Base-by-base conservation (phyloP, 345 rosid genomes). In the Pelargonium nanum region DNA sequence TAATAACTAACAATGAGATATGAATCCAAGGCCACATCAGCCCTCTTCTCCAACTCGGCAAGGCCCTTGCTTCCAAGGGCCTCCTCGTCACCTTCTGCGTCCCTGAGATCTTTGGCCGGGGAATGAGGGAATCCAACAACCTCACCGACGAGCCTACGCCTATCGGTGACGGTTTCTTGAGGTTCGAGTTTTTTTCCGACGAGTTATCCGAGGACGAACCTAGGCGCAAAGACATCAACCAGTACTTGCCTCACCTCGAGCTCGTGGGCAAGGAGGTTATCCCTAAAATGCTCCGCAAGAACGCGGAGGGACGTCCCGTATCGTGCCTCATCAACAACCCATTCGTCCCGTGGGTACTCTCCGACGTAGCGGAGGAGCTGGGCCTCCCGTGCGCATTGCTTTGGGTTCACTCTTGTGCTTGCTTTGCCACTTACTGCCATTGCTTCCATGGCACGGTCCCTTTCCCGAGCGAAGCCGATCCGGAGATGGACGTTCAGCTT, bases 391-490 rank as follows among this genome's bases (percentile, higher is more conserved):
- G 86, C 20, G 96, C 96, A 1, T 68, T 88, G 74, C 91, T 92
- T 4, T 92, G 96, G 98, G 90, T 92, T 17, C 96, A 92, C 44
- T 89, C 98, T 7, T 86, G 89, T 6, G 95, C 93, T 0, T 82
- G 86, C 65, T 85, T 92, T 30, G 71, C 88, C 0, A 65, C 86
- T 22, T 92, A 92, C 62, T 92, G 86, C 52, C 80, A 86, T 70
- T 86, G 71, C 71, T 65, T 63, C 66, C 81, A 83, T 48, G 68
- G 69, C 6, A 71, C 78, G 20, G 80, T 72, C 10, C 67, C 75
- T 0, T 92, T 92, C 64, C 98, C 98, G 2, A 74, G 40, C 0
- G 70, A 83, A 62, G 57, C 66, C 19, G 77, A 81, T 0, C 86
- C 84, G 6, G 80, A 81, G 60, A 69, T 66, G n/a, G 80, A 85